Base-by-base conservation (phyloP, 768 basidiomycete species). In the Boletus sp. region DNA sequence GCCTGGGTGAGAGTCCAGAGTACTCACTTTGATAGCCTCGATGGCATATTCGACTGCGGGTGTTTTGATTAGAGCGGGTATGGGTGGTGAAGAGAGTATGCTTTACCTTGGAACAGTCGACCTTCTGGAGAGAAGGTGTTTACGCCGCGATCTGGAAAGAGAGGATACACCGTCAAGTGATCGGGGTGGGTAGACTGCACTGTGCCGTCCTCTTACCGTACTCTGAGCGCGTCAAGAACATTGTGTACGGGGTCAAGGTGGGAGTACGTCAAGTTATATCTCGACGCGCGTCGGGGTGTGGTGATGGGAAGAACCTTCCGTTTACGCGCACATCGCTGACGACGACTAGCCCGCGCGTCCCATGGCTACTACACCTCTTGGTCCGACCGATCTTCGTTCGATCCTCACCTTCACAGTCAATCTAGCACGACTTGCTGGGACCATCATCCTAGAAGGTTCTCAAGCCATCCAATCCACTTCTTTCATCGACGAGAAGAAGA, bases 81-180 rank as follows among this genome's bases (percentile, higher is more conserved):
- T 14, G 27, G 50, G 29, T 45, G 10, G 25, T 23, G 45, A 38
- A 47, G 48, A 35, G 19, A n/a, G 7, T 7, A 66, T 27, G 27
- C 25, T 76, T 46, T 59, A 95, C 96, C 96, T 85, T 99, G 96
- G 77, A 98, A 99, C 58, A 99, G 75, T 68, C 96, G 94, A 41
- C 96, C 95, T 74, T 98, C 96, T 10, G 96, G 96, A 17, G 96
- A 98, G 79, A 98, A 98, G 60, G 96, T 98, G 78, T 97, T 98
- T 53, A 98, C 94, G 79, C 94, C 95, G 66, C 95, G 88, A 74
- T 98, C 95, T 92, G 63, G 9, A 23, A 11, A 37, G 49, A 27
- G 38, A 39, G 14, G 37, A n/a, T n/a, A 42, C 13, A 7, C 17
- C 2, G 38, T 53, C 29, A 45, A 53, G 5, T 35, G 19, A 52